Evolutionary conservation across 768 basidiomycete species (phyloP), one percentile per base, ranked within the genome.

Genomic region (Symmetrospora coprosmae): DNA sequence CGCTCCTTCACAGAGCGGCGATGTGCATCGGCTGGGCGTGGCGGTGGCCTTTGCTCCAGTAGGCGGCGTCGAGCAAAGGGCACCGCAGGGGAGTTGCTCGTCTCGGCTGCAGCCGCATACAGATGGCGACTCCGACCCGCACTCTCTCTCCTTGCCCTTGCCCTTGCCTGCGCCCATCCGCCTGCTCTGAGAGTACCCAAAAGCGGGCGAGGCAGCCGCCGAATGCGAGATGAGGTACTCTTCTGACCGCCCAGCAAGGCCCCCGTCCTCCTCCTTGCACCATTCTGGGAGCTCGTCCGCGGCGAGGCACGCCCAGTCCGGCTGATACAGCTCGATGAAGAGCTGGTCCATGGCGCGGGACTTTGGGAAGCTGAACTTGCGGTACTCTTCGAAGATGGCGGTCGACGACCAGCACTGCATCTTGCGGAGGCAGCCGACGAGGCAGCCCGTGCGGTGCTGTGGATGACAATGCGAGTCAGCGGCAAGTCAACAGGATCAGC

Each of bases 401-500:
- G 56, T 60, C 27, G 72, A 61, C 1, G 73, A 70, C 73, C 73
- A 74, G 0, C 67, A 64, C 60, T 74, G 74, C 1, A 73, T 51
- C 23, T 73, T 66, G 1, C 75, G 66, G 2, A 75, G 68, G 53
- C 73, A 74, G 27, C 73, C 75, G 27, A 75, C 70, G 17, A 75
- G 65, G 61, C 73, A 75, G 1, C 75, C 75, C 11, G 75, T 75
- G 1, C 75, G 72, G 51, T 75, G 75, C 72, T 74, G 52, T 21
- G 9, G 14, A 17, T 11, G 35, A 21, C 46, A 19, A 13, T n/a
- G 7, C 11, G 25, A 35, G 37, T 17, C 34, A 50, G 28, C 14
- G 6, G 21, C 11, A 28, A 9, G 13, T 14, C 1, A 47, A 30
- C 39, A 5, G 17, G 11, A 7, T 7, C 11, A 23, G 19, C 16